phyloP scores from a whole-genome alignment of 345 rosid genomes.

The Jatropha curcas region DNA sequence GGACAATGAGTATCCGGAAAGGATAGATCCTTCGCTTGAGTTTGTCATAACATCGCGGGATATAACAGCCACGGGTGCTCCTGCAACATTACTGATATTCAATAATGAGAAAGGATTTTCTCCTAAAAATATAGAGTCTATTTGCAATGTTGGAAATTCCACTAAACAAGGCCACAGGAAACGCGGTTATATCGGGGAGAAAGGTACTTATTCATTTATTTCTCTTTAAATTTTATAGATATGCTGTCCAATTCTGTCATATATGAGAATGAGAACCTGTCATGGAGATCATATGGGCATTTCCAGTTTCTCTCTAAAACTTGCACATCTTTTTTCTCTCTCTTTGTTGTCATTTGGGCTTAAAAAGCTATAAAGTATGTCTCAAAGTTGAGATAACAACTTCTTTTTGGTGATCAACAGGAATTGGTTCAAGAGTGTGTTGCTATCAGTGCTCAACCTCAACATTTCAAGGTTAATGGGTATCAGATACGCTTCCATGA shows the following conservation, averaged over 20 bases:
- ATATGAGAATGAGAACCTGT: not conserved
- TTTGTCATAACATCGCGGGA: conserved; percentile 68
- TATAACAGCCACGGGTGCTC: conserved; percentile 67
- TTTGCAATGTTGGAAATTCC: conserved; percentile 66
- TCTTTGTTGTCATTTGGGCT: not conserved
- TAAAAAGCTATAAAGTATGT: not conserved
- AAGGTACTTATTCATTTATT: conserved; percentile 42
- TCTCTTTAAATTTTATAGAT: not conserved
- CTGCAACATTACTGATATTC: conserved; percentile 60
- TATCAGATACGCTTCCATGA: conserved; percentile 64
- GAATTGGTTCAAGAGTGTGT: conserved; percentile 28
- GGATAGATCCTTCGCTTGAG: conserved; percentile 69
- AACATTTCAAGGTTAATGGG: conserved; percentile 25
- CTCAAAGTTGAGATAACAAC: not conserved
- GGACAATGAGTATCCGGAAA: conserved; percentile 64
- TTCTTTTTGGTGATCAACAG: not conserved
- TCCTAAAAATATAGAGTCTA: conserved; percentile 55
- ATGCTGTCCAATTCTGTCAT: not conserved
- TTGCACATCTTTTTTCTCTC: not conserved
- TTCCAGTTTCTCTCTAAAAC: not conserved
- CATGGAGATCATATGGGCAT: not conserved
- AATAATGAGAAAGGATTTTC: conserved; percentile 75
- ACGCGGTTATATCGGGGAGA: conserved; percentile 74
- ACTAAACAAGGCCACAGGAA: conserved; percentile 68
- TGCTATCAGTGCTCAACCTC: conserved; percentile 15